A percentile compares a stretch with the other conserved stretches of the same genome.
phyloP scores from a whole-genome alignment of 768 basidiomycete genomes.

The Serendipita sp. region DNA sequence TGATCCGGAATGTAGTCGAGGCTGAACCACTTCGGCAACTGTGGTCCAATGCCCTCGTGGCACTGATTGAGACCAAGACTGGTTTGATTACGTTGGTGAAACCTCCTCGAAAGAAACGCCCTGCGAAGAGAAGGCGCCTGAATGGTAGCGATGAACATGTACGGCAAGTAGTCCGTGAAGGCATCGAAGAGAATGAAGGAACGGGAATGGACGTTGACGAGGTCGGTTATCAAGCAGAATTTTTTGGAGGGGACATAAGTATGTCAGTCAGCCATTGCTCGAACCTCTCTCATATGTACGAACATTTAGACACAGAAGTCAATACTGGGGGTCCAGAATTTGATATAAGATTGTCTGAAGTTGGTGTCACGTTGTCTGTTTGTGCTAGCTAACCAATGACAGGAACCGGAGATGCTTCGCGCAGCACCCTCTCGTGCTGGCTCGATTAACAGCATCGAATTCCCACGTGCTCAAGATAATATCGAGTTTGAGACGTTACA shows the following conservation, averaged over 20 bases:
- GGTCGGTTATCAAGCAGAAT: background rate
- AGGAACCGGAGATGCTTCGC: conserved; percentile 82
- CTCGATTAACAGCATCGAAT: conserved; percentile 20
- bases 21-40: conserved; percentile 53
- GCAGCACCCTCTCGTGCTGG: conserved; percentile 39
- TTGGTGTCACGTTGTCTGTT: no score
- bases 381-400: no score
- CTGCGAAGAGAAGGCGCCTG: background rate
- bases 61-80: conserved; percentile 49
- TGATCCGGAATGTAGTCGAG: conserved; percentile 30
- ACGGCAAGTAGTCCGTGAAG: background rate
- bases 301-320: no score
- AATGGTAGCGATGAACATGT: background rate
- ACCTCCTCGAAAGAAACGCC: background rate
- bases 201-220: background rate
- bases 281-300: no score
- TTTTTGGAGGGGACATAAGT: background rate
- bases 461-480: background rate
- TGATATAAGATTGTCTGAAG: no score
- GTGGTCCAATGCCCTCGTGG: conserved; percentile 57
- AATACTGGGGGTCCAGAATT: background rate
- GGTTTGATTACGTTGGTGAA: conserved; percentile 19
- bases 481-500: conserved; percentile 33
- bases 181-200: background rate
- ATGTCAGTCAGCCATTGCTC: background rate